Base-by-base conservation (phyloP, 169 alveolate genomes). In the Plasmodium coatneyi region DNA sequence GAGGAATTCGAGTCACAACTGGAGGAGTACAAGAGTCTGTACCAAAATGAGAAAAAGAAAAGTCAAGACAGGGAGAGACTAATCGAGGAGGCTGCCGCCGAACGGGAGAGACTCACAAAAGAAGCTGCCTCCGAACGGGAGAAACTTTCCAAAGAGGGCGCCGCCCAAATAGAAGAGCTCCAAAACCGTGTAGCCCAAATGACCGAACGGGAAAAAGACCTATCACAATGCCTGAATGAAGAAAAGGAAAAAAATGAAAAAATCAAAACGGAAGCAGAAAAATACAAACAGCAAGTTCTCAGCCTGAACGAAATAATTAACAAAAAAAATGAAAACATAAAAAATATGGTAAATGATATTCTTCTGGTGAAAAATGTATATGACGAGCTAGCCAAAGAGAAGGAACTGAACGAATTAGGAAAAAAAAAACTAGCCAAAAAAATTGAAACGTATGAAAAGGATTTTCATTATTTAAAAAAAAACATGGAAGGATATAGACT, bases 321-420 rank as follows among this genome's bases (percentile, higher is more conserved):
- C 16, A 72, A 86, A 52, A 86, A 86, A 86, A 86, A 86, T 36
- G 86, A 74, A 22, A 86, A 34, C 1, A 86, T 86, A 32, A 86
- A 52, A 76, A 86, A 74, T 22, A 86, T 86, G 80, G 93, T 86
- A 16, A 86, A 86, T 72, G 93, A 86, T 36, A 86, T 86, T 1
- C 41, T 86, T 19, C n/a, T 86, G 41, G 70, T 86, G 54, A 86
- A 86, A 86, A 86, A 86, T 86, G 84, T 74, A 1, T 86, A 86
- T 49, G 93, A 86, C 43, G 93, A 86, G 25, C 80, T 86, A 78
- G 84, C 80, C 22, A 49, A 52, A 12, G 93, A 86, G 66, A 86
- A 86, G 80, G 86, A 86, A 74, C 36, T 74, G 32, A 74, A 86
- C 46, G 93, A 86, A 49, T 5, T 86, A 16, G 70, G 46, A 16